Conservation (phyloP, 768 basidiomycete species). For the Serpula lacrymans region DNA sequence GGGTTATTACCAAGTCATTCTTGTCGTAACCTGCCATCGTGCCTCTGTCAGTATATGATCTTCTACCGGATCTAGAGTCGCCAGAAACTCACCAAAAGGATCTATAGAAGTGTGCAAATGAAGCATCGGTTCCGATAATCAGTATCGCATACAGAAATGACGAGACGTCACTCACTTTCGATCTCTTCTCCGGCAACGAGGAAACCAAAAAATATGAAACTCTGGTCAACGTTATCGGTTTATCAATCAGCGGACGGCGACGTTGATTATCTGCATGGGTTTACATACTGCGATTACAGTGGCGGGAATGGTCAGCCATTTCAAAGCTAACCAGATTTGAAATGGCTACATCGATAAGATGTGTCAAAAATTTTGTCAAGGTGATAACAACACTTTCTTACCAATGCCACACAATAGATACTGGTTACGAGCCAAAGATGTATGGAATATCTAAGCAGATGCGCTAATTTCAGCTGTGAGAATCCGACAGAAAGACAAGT, state of each 20-base stretch:
- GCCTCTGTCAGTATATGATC: not conserved
- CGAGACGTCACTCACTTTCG: constrained; percentile 50
- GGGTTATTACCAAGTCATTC: constrained; percentile 56
- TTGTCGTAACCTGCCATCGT: constrained; percentile 54
- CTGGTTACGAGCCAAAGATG: constrained; percentile 67
- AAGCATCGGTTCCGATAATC: constrained; percentile 3
- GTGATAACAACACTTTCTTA: constrained; percentile 26
- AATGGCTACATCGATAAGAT: constrained; percentile 44
- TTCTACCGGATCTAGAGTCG: constrained; percentile 4
- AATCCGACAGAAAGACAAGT: not conserved
- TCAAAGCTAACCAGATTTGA: constrained; percentile 53
- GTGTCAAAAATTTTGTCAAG: not conserved
- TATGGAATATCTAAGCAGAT: constrained; percentile 50
- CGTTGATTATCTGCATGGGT: not conserved
- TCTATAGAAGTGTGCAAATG: constrained; percentile 24
- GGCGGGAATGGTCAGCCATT: constrained; percentile 64
- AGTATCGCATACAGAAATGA: constrained; percentile 1
- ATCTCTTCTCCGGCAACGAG: constrained; percentile 73
- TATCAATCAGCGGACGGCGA: not conserved
- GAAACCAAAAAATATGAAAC: constrained; percentile 73
- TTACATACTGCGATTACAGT: constrained; percentile 47
- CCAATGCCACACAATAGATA: constrained; percentile 59
- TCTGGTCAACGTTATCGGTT: constrained; percentile 27
- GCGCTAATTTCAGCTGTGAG: constrained; percentile 2
- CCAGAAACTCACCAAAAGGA: constrained; percentile 38